Evolutionary conservation across 2,329 filamentous ascomycete species (phyloP).

Genomic region (Fusarium brevicatenulatum): DNA sequence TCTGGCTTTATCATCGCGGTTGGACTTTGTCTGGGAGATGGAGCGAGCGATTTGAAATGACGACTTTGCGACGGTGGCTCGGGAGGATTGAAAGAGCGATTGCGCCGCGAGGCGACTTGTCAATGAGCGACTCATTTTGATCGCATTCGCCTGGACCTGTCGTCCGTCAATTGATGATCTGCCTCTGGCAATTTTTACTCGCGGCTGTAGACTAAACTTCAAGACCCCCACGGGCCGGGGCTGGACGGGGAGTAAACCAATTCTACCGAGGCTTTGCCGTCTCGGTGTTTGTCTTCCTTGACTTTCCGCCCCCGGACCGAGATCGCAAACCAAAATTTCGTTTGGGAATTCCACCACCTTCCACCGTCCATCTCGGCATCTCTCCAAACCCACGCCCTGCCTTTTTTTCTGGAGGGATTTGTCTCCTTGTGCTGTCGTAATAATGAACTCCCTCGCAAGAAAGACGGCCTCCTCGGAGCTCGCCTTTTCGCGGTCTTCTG

Average conservation of each 20-base stretch:
- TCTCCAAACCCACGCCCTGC: conserved; percentile 40
- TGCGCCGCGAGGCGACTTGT: conserved; percentile 56
- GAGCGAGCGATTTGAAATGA: conserved; percentile 43
- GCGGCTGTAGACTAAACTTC: conserved; percentile 18
- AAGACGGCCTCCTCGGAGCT: conserved; percentile 55
- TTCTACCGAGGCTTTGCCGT: conserved; percentile 50
- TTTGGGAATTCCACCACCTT: conserved; percentile 46
- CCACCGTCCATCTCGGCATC: conserved; percentile 33
- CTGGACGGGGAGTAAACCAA: background rate
- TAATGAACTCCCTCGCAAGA: conserved; percentile 60
- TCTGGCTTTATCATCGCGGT: conserved; percentile 43
- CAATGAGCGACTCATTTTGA: conserved; percentile 58
- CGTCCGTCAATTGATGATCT: conserved; percentile 18
- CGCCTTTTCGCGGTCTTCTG: conserved; percentile 55
- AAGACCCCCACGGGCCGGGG: conserved; percentile 7
- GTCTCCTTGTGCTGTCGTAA: conserved; percentile 43
- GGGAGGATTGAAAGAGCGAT: conserved; percentile 47
- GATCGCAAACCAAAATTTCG: conserved; percentile 54
- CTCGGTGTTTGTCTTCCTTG: conserved; percentile 47
- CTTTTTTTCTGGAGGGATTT: conserved; percentile 46
- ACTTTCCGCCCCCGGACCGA: conserved; percentile 49
- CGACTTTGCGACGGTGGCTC: conserved; percentile 34
- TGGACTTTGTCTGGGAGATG: conserved; percentile 54
- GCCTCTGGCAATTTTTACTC: conserved; percentile 44
- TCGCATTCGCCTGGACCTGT: conserved; percentile 45